phyloP scores from a whole-genome alignment of 225 moss, liverwort and hornwort genomes.

The Anthoceros angustus region DNA sequence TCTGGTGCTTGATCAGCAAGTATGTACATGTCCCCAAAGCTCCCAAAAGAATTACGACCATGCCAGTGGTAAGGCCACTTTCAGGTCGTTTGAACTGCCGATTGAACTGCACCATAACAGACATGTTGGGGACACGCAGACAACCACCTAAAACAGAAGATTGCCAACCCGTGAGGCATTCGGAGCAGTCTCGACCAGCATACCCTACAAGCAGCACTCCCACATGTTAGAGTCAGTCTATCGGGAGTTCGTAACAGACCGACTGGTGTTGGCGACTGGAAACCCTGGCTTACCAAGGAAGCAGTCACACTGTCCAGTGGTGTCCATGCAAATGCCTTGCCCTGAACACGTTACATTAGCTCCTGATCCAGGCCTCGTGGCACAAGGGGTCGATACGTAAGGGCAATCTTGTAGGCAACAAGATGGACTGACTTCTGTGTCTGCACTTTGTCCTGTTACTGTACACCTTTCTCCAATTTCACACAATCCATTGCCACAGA shows the following conservation, averaged over 20 bases:
- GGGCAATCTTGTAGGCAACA: conserved; percentile 2
- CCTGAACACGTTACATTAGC: background rate
- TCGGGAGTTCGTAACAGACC: too few relatives aligned
- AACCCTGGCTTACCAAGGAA: background rate
- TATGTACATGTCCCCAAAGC: background rate
- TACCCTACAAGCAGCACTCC: background rate
- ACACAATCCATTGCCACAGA: conserved; percentile 2
- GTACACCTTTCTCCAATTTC: conserved; percentile 3
- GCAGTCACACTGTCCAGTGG: conserved; percentile 1
- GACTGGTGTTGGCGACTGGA: background rate
- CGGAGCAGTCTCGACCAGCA: background rate
- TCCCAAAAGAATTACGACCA: background rate
- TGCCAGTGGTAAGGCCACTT: background rate
- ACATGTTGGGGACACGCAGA: background rate
- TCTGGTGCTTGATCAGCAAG: conserved; percentile 1
- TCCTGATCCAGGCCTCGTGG: background rate
- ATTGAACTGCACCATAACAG: background rate
- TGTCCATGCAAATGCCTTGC: background rate
- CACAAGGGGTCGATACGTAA: background rate
- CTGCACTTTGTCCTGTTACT: background rate
- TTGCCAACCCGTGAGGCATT: conserved; percentile 2
- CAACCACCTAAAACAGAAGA: background rate
- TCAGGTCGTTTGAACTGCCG: background rate
- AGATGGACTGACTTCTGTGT: background rate
- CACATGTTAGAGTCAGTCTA: too few relatives aligned